A percentile compares a stretch with the other conserved stretches of the same genome.
Evolutionary conservation across 371 early-diverging fungal genomes (phyloP).

Genomic region (Cokeromyces recurvatus): DNA sequence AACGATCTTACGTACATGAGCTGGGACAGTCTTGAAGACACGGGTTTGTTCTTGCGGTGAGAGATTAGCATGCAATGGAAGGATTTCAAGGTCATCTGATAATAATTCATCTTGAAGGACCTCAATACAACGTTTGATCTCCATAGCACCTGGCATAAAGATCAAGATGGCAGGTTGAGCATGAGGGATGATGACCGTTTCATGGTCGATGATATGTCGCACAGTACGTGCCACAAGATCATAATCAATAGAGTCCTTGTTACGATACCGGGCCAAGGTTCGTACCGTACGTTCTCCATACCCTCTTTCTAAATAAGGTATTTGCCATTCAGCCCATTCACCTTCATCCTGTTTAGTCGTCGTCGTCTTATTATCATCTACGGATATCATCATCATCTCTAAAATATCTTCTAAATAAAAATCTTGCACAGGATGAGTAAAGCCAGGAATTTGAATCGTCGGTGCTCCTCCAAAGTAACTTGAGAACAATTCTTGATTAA

Average conservation of each 20-base stretch:
- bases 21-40: slow-evolving; percentile 56
- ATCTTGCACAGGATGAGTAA: slow-evolving; percentile 77
- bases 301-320: slow-evolving; percentile 40
- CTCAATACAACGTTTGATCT: slow-evolving; percentile 69
- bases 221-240: slow-evolving; percentile 60
- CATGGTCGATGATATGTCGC: slow-evolving; percentile 52
- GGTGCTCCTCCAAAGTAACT: slow-evolving; percentile 61
- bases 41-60: slow-evolving; percentile 66
- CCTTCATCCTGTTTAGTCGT: background rate
- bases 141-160: slow-evolving; percentile 76
- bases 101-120: slow-evolving; percentile 31
- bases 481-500: slow-evolving; percentile 61
- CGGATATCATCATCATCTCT: slow-evolving; percentile 26
- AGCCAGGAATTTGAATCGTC: slow-evolving; percentile 71
- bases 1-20: slow-evolving; percentile 79
- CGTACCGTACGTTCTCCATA: slow-evolving; percentile 44
- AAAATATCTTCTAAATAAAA: slow-evolving; percentile 61
- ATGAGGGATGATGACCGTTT: slow-evolving; percentile 25
- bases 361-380: slow-evolving; percentile 27
- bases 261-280: slow-evolving; percentile 36
- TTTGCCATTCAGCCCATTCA: slow-evolving; percentile 42
- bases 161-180: slow-evolving; percentile 59
- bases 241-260: slow-evolving; percentile 63
- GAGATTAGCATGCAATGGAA: slow-evolving; percentile 75
- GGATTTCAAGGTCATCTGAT: slow-evolving; percentile 29